Conservation (phyloP, 2,329 filamentous ascomycete species). For the Cytospora mali region DNA sequence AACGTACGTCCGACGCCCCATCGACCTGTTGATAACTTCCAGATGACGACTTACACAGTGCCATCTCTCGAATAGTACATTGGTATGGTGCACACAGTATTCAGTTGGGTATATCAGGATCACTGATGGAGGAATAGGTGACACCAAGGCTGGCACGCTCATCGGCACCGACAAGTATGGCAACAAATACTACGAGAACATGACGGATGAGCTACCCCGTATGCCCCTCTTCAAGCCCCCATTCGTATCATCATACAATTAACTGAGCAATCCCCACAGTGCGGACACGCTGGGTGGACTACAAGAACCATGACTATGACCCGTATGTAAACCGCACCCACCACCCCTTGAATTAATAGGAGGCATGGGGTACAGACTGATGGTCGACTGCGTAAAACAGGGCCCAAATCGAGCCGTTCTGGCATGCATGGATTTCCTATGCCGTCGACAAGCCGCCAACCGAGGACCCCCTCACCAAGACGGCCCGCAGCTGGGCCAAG, state of each 20-base stretch:
- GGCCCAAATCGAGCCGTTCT: constrained; percentile 88
- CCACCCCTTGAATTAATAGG: background rate
- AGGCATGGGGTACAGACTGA: background rate
- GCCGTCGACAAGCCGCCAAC: constrained; percentile 83
- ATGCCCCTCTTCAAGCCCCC: constrained; percentile 40
- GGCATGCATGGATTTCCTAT: constrained; percentile 98
- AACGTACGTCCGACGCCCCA: constrained; percentile 65
- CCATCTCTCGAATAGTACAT: constrained; percentile 51
- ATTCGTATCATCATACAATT: background rate
- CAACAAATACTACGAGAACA: constrained; percentile 98
- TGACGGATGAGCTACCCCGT: constrained; percentile 91
- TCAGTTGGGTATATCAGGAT: background rate
- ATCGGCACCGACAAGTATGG: constrained; percentile 87
- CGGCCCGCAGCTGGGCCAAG: constrained; percentile 75
- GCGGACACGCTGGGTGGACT: constrained; percentile 96
- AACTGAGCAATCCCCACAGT: constrained; percentile 54
- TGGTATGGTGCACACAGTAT: constrained; percentile 42
- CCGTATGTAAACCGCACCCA: constrained; percentile 54
- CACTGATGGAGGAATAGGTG: constrained; percentile 59
- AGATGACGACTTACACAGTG: constrained; percentile 30
- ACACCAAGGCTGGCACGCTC: constrained; percentile 90
- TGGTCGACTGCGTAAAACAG: constrained; percentile 42
- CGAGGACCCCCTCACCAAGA: constrained; percentile 71
- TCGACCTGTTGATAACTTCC: constrained; percentile 25
- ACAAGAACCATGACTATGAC: constrained; percentile 84